Conservation (phyloP, 345 rosid species). For the Trapa incisa region DNA sequence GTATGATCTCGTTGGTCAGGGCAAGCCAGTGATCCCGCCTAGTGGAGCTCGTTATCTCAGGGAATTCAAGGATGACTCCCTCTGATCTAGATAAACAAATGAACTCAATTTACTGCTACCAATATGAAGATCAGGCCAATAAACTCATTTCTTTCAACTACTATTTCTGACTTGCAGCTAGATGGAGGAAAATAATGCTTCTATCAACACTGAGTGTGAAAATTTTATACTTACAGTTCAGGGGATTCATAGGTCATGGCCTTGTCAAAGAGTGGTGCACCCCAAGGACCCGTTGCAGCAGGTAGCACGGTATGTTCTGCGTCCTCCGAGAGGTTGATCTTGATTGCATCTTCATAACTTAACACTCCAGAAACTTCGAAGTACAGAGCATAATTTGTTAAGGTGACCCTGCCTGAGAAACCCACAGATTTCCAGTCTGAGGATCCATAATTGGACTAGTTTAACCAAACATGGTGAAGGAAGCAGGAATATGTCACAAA, state of each 20-base stretch:
- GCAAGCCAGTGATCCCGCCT: conserved; percentile 93
- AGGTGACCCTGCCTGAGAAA: conserved; percentile 67
- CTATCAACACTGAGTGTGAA: background rate
- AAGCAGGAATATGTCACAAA: background rate
- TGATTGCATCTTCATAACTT: conserved; percentile 66
- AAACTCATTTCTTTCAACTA: background rate
- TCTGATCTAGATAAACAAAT: conserved; percentile 35
- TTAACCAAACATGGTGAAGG: background rate
- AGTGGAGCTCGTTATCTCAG: conserved; percentile 87
- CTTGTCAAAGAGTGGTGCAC: conserved; percentile 92
- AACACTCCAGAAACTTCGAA: conserved; percentile 77
- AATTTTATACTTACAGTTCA: conserved; percentile 47
- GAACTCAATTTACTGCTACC: background rate
- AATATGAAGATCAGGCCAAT: background rate
- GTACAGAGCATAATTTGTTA: conserved; percentile 84
- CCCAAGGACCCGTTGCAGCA: conserved; percentile 87
- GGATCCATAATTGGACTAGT: no score
- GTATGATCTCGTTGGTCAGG: conserved; percentile 47
- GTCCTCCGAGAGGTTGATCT: conserved; percentile 63
- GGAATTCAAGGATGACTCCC: conserved; percentile 76
- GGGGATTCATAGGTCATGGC: conserved; percentile 64
- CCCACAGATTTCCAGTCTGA: background rate
- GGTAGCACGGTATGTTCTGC: conserved; percentile 38
- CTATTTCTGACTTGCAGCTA: background rate
- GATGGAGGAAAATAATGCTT: background rate